phyloP scores from a whole-genome alignment of 2,329 filamentous ascomycete species.

The Aspergillus fijiensis region DNA sequence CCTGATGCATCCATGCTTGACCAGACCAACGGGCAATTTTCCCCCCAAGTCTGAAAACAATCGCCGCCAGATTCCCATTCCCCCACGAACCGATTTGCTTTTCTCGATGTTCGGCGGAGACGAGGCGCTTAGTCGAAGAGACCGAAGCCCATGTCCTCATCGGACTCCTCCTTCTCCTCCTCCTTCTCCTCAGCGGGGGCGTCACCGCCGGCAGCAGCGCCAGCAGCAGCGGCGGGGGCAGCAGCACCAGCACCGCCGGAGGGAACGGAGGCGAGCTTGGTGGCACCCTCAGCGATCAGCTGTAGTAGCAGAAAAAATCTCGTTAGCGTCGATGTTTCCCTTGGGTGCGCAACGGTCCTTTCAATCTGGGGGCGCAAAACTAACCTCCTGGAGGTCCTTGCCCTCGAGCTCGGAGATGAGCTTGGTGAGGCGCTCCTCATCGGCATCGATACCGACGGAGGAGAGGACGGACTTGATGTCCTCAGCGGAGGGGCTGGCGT shows the following conservation, averaged over 20 bases:
- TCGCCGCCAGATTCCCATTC: constrained; percentile 47
- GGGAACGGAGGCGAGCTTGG: constrained; percentile 97
- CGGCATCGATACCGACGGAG: constrained; percentile 93
- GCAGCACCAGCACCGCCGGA: constrained; percentile 73
- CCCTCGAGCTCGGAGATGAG: constrained; percentile 74
- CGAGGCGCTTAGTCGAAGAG: constrained; percentile 60
- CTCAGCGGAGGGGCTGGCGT: constrained; percentile 76
- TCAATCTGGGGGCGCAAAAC: constrained; percentile 28
- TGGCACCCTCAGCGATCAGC: constrained; percentile 86
- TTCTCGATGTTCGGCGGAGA: constrained; percentile 30
- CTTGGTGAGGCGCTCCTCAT: constrained; percentile 78
- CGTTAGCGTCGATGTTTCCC: constrained; percentile 15
- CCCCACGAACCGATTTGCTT: constrained; percentile 64
- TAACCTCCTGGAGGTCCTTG: constrained; percentile 82
- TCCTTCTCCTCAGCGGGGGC: constrained; percentile 69
- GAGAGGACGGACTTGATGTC: constrained; percentile 88
- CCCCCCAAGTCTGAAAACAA: constrained; percentile 31
- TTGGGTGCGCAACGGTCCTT: neutral
- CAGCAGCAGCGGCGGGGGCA: constrained; percentile 50
- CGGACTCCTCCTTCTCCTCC: constrained; percentile 71
- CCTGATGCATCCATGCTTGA: constrained; percentile 31
- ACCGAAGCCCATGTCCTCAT: constrained; percentile 74
- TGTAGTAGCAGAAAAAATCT: constrained; percentile 39
- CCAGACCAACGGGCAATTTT: constrained; percentile 28
- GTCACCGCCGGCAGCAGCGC: constrained; percentile 66